Evolutionary conservation across 179 eudicot species (phyloP).

Genomic region (Beta corolliflora): DNA sequence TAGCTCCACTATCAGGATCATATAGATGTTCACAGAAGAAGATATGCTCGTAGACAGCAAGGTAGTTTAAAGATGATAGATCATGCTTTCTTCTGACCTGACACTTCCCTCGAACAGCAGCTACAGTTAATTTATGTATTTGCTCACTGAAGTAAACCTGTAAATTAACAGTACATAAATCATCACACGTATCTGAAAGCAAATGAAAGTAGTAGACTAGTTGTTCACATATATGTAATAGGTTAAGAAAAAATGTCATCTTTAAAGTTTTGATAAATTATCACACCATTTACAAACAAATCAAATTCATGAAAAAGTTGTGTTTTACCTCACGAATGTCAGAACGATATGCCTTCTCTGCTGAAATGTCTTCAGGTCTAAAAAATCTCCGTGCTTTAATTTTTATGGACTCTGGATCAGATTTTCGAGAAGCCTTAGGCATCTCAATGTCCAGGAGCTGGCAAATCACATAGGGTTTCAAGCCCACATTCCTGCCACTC

Average conservation of each 20-base stretch:
- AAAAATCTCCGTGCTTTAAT: constrained; percentile 77
- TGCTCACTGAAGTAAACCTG: constrained; percentile 93
- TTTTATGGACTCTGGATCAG: constrained; percentile 43
- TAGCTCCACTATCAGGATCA: constrained; percentile 76
- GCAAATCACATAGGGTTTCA: constrained; percentile 79
- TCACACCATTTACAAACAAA: background rate
- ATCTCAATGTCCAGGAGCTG: constrained; percentile 64
- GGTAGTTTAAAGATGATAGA: constrained; percentile 46
- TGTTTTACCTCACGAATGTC: constrained; percentile 78
- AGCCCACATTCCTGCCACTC: constrained; percentile 91
- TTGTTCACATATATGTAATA: too few species aligned
- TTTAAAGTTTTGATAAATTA: too few species aligned
- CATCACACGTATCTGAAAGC: background rate
- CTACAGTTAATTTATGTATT: constrained; percentile 42
- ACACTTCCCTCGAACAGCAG: constrained; percentile 77
- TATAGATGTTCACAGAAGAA: constrained; percentile 84
- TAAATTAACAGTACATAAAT: constrained; percentile 21
- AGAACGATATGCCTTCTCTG: constrained; percentile 86
- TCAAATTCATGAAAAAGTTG: background rate
- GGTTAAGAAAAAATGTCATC: too few species aligned
- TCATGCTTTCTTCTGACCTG: constrained; percentile 72
- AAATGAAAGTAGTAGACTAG: background rate
- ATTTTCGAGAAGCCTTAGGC: constrained; percentile 44
- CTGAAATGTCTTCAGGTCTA: constrained; percentile 90
- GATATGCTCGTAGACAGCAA: constrained; percentile 56